Conservation (phyloP, 2,329 filamentous ascomycete genomes). For the Malbranchea zuffiana region DNA sequence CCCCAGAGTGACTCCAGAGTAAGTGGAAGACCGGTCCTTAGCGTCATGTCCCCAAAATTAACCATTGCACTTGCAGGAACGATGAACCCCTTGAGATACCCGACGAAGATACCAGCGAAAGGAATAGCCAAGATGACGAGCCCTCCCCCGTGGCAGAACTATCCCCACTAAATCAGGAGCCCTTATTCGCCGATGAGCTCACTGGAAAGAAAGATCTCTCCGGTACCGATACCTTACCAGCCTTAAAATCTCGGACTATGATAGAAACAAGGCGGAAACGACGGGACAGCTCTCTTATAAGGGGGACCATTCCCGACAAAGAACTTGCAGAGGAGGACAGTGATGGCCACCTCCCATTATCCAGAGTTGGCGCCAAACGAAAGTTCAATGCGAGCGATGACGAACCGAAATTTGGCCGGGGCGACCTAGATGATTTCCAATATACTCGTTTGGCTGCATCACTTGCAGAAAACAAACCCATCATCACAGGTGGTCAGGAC, state of each 20-base stretch:
- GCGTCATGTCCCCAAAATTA: too few species aligned
- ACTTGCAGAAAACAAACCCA: slow-evolving; percentile 8
- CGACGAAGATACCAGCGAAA: background rate
- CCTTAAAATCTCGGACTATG: background rate
- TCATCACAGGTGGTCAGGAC: too few species aligned
- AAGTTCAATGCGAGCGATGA: slow-evolving; percentile 47
- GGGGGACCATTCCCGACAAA: slow-evolving; percentile 24
- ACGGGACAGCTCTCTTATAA: slow-evolving; percentile 38
- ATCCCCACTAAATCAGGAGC: too few species aligned
- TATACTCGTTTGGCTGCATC: slow-evolving; percentile 31
- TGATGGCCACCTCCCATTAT: slow-evolving; percentile 12
- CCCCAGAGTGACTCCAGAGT: slow-evolving; percentile 47
- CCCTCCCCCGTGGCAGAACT: too few species aligned
- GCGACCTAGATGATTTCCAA: slow-evolving; percentile 33
- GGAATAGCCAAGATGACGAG: too few species aligned
- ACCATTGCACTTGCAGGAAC: slow-evolving; percentile 1
- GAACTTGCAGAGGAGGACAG: slow-evolving; percentile 14
- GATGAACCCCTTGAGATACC: slow-evolving; percentile 6
- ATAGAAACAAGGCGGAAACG: slow-evolving; percentile 40
- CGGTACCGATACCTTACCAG: background rate
- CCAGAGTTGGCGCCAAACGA: slow-evolving; percentile 44
- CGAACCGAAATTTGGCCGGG: slow-evolving; percentile 17
- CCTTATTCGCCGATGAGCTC: background rate
- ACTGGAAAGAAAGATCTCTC: background rate
- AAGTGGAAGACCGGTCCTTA: too few species aligned